phyloP scores from a whole-genome alignment of 2,329 filamentous ascomycete genomes.

The Blastomyces gilchristii region DNA sequence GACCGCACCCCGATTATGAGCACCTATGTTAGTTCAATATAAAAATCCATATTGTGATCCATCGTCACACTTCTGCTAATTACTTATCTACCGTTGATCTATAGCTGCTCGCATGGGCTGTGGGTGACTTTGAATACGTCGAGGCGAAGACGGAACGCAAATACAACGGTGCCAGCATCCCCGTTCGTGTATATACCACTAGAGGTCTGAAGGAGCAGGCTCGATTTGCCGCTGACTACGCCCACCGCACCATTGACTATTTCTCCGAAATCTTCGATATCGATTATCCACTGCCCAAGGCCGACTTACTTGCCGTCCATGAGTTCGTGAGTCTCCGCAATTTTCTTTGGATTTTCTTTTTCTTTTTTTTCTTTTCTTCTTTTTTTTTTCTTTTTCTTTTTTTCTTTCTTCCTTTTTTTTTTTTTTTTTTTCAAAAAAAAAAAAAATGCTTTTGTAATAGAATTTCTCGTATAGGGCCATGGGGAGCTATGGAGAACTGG shows the following conservation, averaged over 20 bases:
- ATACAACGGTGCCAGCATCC: conserved; percentile 84
- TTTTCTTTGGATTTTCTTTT: no score
- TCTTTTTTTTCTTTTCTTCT: no score
- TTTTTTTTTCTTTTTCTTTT: conserved; percentile 13
- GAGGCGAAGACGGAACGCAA: conserved; percentile 81
- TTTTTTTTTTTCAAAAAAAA: background rate
- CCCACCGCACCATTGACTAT: conserved; percentile 87
- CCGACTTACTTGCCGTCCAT: conserved; percentile 80
- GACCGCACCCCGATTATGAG: conserved; percentile 83
- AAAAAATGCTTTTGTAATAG: background rate
- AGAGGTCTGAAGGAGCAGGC: conserved; percentile 90
- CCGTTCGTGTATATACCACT: conserved; percentile 92
- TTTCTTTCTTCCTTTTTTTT: background rate
- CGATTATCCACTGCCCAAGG: conserved; percentile 87
- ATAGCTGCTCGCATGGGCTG: conserved; percentile 82
- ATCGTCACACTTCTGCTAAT: background rate
- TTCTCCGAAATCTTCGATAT: conserved; percentile 91
- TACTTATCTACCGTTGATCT: no score
- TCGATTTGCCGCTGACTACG: conserved; percentile 77
- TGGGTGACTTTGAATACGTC: conserved; percentile 94
- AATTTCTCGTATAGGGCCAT: conserved; percentile 30
- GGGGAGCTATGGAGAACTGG: conserved; percentile 93
- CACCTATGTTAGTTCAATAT: conserved; percentile 49
- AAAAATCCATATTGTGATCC: no score
- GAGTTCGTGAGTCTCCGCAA: conserved; percentile 61